These are phyloP conservation scores for Tylopilus cervinicoccineus DNA, from an alignment of 768 basidiomycete species.

Conservation along the genomic window DNA sequence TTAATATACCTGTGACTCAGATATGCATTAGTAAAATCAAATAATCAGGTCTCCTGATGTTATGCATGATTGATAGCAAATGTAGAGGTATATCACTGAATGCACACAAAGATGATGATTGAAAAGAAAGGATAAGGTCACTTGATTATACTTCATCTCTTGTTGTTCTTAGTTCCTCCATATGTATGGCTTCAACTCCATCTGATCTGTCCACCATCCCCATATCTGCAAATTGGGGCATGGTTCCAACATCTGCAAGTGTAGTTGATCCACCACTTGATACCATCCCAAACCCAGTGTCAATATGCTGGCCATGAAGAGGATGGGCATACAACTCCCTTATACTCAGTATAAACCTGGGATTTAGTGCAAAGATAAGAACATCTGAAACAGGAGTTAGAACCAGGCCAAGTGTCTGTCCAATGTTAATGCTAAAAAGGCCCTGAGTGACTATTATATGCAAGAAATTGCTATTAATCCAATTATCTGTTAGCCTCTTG, in stretches of 20 bases:
- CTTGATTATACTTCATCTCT: too few species aligned
- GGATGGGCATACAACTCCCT: neutral
- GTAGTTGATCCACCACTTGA: neutral
- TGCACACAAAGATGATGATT: too few species aligned
- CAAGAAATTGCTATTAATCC: conserved; percentile 1
- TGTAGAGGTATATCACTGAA: too few species aligned
- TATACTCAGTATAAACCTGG: conserved; percentile 7
- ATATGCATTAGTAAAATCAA: too few species aligned
- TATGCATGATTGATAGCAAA: too few species aligned
- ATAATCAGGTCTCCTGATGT: too few species aligned
- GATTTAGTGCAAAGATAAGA: neutral
- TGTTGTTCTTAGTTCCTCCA: too few species aligned
- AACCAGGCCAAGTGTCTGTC: neutral
- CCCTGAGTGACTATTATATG: neutral
- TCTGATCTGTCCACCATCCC: neutral
- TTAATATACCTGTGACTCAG: too few species aligned
- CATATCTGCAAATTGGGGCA: neutral
- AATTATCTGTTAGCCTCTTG: neutral
- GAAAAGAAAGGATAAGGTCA: too few species aligned
- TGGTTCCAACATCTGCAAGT: neutral
- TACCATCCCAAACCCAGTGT: conserved; percentile 5
- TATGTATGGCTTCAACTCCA: neutral
- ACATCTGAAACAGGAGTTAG: neutral
- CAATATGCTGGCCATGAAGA: neutral
- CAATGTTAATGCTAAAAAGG: neutral